Conservation (phyloP, 495 filamentous ascomycete species). For the Poronia punctata region DNA sequence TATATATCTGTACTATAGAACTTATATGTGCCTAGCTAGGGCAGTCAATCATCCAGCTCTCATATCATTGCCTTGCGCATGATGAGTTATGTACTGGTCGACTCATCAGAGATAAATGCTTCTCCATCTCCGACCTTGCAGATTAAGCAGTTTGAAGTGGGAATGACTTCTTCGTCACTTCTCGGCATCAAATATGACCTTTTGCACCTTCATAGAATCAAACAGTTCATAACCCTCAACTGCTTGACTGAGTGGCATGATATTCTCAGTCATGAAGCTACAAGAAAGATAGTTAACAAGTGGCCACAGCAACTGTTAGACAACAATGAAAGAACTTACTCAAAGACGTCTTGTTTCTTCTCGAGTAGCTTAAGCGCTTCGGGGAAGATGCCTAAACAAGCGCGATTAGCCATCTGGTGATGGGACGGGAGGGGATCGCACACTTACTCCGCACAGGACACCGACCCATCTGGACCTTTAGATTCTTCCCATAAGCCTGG, state of each 20-base stretch:
- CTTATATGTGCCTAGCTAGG: too few species aligned
- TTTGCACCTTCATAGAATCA: slow-evolving; percentile 84
- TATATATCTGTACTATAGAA: too few species aligned
- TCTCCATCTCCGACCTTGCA: too few species aligned
- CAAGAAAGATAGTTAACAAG: slow-evolving; percentile 3
- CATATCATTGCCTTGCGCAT: too few species aligned
- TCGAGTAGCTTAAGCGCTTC: slow-evolving; percentile 68
- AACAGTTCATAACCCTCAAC: slow-evolving; percentile 85
- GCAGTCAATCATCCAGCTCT: too few species aligned
- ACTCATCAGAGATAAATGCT: too few species aligned
- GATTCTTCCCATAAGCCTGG: slow-evolving; percentile 80
- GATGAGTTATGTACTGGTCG: too few species aligned
- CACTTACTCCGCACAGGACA: slow-evolving; percentile 68
- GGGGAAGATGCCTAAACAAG: slow-evolving; percentile 49
- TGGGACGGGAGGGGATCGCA: neutral
- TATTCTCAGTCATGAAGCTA: slow-evolving; percentile 84
- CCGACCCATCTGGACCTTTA: slow-evolving; percentile 82
- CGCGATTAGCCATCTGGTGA: neutral
- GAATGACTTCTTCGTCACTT: too few species aligned
- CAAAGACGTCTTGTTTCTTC: slow-evolving; percentile 70
- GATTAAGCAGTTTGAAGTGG: too few species aligned
- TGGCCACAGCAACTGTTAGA: too few species aligned
- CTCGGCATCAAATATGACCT: slow-evolving; percentile 53
- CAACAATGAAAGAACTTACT: slow-evolving; percentile 48
- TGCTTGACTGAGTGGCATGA: slow-evolving; percentile 77